Evolutionary conservation across 306 rosid species (phyloP).

Genomic region (Benincasa hispida): DNA sequence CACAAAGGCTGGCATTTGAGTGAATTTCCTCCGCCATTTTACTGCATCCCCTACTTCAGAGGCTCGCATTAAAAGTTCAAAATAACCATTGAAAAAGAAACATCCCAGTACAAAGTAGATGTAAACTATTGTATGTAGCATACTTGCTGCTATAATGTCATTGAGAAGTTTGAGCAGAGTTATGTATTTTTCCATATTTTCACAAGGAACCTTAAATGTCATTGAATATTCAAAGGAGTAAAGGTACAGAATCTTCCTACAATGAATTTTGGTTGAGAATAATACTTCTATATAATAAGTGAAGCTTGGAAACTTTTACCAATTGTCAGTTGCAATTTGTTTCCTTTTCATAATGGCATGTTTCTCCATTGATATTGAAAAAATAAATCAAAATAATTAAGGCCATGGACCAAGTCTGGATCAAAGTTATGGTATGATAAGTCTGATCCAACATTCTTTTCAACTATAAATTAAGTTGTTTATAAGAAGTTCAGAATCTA

Average conservation of each 20-base stretch:
- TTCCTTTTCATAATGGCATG: not conserved
- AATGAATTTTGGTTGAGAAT: not conserved
- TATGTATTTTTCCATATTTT: not conserved
- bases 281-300: not conserved
- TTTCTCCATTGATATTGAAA: no score
- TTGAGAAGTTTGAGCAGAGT: not conserved
- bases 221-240: not conserved
- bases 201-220: not conserved
- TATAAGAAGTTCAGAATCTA: no score
- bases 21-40: constrained; percentile 9
- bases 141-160: not conserved
- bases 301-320: not conserved
- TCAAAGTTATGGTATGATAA: no score
- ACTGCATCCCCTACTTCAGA: not conserved
- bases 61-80: not conserved
- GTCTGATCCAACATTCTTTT: no score
- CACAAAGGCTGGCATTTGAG: constrained; percentile 92
- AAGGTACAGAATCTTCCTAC: not conserved
- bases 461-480: no score
- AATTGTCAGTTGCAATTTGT: not conserved
- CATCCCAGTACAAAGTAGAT: not conserved
- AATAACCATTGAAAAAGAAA: not conserved
- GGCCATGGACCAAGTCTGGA: no score
- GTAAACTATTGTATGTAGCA: not conserved
- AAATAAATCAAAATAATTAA: no score